A percentile compares a stretch with the other conserved stretches of the same genome.
Evolutionary conservation across 1,139 yeast species (phyloP).

Genomic region (Ogataea hybrid): DNA sequence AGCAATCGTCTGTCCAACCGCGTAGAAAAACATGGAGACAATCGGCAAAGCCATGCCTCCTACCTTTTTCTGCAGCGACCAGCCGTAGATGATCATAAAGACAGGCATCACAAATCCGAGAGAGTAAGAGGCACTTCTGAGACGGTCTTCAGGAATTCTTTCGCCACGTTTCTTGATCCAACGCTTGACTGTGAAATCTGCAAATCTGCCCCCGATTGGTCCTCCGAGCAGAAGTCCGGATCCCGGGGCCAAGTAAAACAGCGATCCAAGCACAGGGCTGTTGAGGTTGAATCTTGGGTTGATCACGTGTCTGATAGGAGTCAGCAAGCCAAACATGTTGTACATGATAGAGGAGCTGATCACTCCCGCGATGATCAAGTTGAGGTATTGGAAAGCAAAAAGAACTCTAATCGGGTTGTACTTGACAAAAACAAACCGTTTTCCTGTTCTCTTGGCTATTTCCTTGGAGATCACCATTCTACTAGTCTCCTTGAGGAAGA

Average conservation of each 20-base stretch:
- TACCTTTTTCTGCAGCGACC: slow-evolving; percentile 45
- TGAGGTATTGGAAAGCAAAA: slow-evolving; percentile 40
- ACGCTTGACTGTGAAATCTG: slow-evolving; percentile 44
- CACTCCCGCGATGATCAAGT: slow-evolving; percentile 43
- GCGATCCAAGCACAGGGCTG: slow-evolving; percentile 45
- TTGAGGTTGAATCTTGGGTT: slow-evolving; percentile 50
- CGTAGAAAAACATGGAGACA: slow-evolving; percentile 45
- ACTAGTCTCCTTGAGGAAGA: slow-evolving; percentile 44
- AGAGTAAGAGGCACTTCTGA: slow-evolving; percentile 39
- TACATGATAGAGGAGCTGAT: slow-evolving; percentile 40
- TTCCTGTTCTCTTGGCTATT: slow-evolving; percentile 25
- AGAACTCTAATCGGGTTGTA: slow-evolving; percentile 46
- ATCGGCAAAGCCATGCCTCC: slow-evolving; percentile 58
- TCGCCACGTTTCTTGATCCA: slow-evolving; percentile 40
- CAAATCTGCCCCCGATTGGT: slow-evolving; percentile 48
- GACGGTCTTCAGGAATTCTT: slow-evolving; percentile 51
- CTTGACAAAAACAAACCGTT: slow-evolving; percentile 39
- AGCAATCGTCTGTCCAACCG: slow-evolving; percentile 47
- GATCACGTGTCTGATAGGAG: slow-evolving; percentile 53
- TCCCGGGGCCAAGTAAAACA: slow-evolving; percentile 56
- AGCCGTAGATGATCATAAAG: slow-evolving; percentile 46
- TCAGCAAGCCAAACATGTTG: slow-evolving; percentile 49
- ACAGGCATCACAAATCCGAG: slow-evolving; percentile 34
- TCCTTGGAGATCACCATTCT: slow-evolving; percentile 23
- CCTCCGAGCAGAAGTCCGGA: slow-evolving; percentile 48